Conservation (phyloP, 225 moss, liverwort and hornwort species). For the Antitrichia curtipendula region DNA sequence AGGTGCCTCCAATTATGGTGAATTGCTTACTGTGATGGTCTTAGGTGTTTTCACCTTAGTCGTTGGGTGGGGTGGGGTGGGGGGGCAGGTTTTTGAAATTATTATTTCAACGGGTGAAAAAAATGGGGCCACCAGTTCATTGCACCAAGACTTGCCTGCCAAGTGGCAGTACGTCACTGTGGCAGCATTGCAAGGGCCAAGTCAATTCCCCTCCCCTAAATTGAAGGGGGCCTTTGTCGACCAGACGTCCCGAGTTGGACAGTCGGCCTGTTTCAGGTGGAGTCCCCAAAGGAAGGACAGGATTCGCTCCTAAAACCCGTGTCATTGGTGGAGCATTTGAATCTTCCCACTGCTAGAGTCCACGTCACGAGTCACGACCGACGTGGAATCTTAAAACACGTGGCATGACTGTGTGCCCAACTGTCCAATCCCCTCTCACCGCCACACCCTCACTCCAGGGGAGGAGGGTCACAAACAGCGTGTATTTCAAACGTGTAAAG, state of each 20-base stretch:
- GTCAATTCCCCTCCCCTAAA: neutral
- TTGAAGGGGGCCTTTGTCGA: neutral
- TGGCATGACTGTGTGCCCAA: neutral
- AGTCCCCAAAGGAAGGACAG: neutral
- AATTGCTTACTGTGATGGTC: too few relatives aligned
- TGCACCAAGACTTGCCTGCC: neutral
- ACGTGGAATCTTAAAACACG: neutral
- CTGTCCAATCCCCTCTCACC: neutral
- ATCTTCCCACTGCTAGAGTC: neutral
- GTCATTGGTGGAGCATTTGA: neutral
- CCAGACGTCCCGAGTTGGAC: too few relatives aligned
- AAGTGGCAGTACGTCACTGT: neutral
- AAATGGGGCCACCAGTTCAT: neutral
- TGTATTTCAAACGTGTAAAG: neutral
- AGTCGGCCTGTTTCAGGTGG: neutral
- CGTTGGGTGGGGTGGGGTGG: too few relatives aligned
- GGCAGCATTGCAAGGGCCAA: neutral
- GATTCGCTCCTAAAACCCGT: neutral
- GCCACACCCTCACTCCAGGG: neutral
- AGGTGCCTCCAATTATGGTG: too few relatives aligned
- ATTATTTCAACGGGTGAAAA: too few relatives aligned
- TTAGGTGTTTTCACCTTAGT: too few relatives aligned
- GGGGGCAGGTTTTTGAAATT: too few relatives aligned
- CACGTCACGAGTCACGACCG: neutral
- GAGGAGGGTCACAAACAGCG: neutral